Conservation (phyloP, 202 grass and related monocot species). For the Brachypodium distachyon region DNA sequence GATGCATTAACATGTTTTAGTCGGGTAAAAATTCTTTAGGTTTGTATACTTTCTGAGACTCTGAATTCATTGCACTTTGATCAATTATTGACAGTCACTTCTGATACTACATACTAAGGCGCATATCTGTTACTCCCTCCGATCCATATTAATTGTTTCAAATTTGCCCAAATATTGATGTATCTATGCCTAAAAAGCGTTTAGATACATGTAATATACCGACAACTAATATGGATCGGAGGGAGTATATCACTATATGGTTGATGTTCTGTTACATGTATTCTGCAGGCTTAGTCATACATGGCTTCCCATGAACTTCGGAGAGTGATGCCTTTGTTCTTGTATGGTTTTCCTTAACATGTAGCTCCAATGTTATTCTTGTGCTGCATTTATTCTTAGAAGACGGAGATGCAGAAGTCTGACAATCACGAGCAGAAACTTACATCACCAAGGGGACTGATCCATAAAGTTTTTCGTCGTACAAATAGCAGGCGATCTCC, state of each 20-base stretch:
- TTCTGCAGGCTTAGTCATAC: slow-evolving; percentile 22
- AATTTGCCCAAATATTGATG: no score
- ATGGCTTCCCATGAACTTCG: slow-evolving; percentile 20
- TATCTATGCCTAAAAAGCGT: no score
- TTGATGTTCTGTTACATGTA: slow-evolving; percentile 10
- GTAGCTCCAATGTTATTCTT: slow-evolving; percentile 28
- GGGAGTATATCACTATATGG: neutral
- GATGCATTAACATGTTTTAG: neutral
- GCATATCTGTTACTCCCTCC: neutral
- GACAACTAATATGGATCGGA: no score
- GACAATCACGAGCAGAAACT: slow-evolving; percentile 51
- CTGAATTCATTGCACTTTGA: neutral
- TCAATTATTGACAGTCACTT: neutral
- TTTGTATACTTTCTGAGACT: neutral
- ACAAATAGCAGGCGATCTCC: slow-evolving; percentile 51
- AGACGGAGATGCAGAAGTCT: slow-evolving; percentile 61
- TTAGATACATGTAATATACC: no score
- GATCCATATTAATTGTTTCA: no score
- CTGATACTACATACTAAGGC: neutral
- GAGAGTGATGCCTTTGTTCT: slow-evolving; percentile 5
- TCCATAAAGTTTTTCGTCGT: slow-evolving; percentile 51
- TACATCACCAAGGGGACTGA: slow-evolving; percentile 57
- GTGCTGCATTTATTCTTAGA: slow-evolving; percentile 26
- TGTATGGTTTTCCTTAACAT: slow-evolving; percentile 23
- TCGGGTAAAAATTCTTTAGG: neutral